Conservation (phyloP, 2,329 filamentous ascomycete genomes). For the Aaosphaeria pasadenensis region DNA sequence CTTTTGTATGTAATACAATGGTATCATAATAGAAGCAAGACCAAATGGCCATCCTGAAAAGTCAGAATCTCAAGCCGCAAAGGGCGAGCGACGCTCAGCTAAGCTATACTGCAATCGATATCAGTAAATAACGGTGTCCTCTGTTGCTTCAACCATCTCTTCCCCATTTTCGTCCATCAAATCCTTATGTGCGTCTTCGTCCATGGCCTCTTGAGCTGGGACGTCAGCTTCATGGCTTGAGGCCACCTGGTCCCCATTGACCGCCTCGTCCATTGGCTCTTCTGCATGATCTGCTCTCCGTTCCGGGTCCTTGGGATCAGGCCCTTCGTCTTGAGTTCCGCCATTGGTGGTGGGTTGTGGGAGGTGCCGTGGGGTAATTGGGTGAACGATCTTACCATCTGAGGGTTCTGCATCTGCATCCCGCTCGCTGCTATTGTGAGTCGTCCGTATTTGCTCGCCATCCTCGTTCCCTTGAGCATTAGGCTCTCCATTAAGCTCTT, state of each 20-base stretch:
- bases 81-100: neutral
- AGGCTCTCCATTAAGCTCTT: slow-evolving; percentile 65
- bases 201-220: neutral
- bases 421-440: slow-evolving; percentile 20
- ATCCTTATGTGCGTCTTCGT: slow-evolving; percentile 39
- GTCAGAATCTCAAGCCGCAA: slow-evolving; percentile 2
- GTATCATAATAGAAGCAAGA: neutral
- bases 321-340: slow-evolving; percentile 19
- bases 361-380: slow-evolving; percentile 2
- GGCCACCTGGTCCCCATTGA: slow-evolving; percentile 15
- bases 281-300: slow-evolving; percentile 22
- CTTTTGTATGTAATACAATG: neutral
- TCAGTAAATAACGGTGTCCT: slow-evolving; percentile 91
- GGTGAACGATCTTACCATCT: too few species aligned
- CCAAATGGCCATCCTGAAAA: slow-evolving; percentile 5
- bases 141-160: slow-evolving; percentile 77
- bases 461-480: slow-evolving; percentile 40
- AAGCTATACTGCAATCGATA: neutral
- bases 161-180: slow-evolving; percentile 68
- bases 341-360: slow-evolving; percentile 17
- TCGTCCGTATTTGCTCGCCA: slow-evolving; percentile 14
- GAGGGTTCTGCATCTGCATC: slow-evolving; percentile 12
- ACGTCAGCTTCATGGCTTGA: slow-evolving; percentile 21
- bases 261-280: slow-evolving; percentile 14
- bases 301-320: slow-evolving; percentile 19